Percentiles rank a stretch among this genome's conserved stretches.
phyloP scores from a whole-genome alignment of 345 rosid species.

The Fremontodendron californicum region DNA sequence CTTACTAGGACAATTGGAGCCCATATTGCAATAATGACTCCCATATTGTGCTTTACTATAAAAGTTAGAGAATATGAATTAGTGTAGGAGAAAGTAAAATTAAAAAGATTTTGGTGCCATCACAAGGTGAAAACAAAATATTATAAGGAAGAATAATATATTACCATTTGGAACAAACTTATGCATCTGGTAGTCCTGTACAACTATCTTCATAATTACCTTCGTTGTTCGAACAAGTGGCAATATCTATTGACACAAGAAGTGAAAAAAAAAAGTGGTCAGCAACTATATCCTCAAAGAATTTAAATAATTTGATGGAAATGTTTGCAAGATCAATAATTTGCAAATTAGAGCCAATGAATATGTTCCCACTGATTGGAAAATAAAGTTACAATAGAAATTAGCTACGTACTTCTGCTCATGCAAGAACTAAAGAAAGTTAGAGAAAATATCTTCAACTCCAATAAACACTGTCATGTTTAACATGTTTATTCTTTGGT shows the following conservation, averaged over 20 bases:
- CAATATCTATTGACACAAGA: conserved; percentile 47
- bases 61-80: conserved; percentile 21
- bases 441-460: not conserved
- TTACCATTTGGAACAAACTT: conserved; percentile 79
- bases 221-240: conserved; percentile 80
- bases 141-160: conserved; percentile 14
- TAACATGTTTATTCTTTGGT: not conserved
- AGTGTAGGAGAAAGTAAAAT: conserved; percentile 8
- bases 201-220: conserved; percentile 57
- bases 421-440: conserved; percentile 6
- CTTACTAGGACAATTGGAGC: conserved; percentile 84
- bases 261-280: not conserved
- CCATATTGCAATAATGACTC: conserved; percentile 89
- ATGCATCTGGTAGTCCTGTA: conserved; percentile 63
- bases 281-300: conserved; percentile 6
- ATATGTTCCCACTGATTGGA: not conserved
- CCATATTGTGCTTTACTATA: conserved; percentile 71
- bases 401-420: not conserved
- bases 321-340: not conserved
- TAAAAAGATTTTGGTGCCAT: not conserved
- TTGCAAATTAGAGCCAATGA: not conserved
- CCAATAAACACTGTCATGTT: not conserved
- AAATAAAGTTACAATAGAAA: not conserved
- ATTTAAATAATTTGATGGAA: conserved; percentile 1
- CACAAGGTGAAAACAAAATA: not conserved